Evolutionary conservation across 2,329 filamentous ascomycete species (phyloP).

Genomic region (Chaetomiaceae sp.): DNA sequence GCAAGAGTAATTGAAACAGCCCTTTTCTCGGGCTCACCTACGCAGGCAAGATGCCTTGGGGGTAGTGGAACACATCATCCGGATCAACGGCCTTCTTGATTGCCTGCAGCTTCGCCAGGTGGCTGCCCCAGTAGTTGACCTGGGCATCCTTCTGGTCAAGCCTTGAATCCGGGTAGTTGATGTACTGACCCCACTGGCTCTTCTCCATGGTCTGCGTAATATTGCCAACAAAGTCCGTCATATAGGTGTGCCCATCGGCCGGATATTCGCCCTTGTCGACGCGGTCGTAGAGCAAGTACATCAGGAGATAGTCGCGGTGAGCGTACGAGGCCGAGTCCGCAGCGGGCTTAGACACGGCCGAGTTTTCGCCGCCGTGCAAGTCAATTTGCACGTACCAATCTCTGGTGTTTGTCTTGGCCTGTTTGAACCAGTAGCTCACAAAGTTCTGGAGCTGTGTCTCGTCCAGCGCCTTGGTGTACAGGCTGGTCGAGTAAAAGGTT

Average conservation of each 20-base stretch:
- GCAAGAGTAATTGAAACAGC: background rate
- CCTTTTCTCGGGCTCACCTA: background rate
- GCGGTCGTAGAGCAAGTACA: conserved; percentile 47
- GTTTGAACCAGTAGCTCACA: conserved; percentile 38
- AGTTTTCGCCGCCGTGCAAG: conserved; percentile 39
- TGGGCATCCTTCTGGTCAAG: conserved; percentile 34
- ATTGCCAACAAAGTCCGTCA: conserved; percentile 35
- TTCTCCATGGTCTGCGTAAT: conserved; percentile 29
- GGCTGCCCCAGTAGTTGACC: conserved; percentile 35
- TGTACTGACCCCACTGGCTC: conserved; percentile 38
- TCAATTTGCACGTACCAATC: conserved; percentile 43
- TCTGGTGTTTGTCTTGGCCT: conserved; percentile 34
- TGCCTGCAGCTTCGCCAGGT: conserved; percentile 32
- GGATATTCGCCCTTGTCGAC: conserved; percentile 33
- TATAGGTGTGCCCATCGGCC: conserved; percentile 31
- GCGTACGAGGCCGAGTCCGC: conserved; percentile 36
- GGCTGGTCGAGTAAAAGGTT: conserved; percentile 40
- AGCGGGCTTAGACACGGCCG: conserved; percentile 32
- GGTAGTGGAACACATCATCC: conserved; percentile 38
- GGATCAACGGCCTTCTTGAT: conserved; percentile 38
- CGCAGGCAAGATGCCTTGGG: conserved; percentile 34
- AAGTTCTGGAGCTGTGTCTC: conserved; percentile 35
- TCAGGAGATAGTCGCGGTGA: conserved; percentile 44
- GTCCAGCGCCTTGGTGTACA: conserved; percentile 37
- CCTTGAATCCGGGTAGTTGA: conserved; percentile 40